Percentiles rank a stretch among this genome's conserved stretches.
Conservation (phyloP, 352 stramenopile species). For the Peronospora tabacina region DNA sequence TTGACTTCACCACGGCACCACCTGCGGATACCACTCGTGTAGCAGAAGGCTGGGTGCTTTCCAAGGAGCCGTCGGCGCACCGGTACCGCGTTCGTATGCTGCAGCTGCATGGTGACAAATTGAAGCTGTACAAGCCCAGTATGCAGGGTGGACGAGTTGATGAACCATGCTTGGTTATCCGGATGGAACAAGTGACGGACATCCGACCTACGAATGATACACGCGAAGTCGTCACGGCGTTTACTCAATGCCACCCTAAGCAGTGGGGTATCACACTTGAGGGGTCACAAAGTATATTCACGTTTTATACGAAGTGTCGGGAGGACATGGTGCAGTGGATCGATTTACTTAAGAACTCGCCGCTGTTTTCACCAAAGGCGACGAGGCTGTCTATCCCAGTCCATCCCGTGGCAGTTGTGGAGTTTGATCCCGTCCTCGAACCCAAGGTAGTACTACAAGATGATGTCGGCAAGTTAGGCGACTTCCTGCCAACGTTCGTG, state of each 20-base stretch:
- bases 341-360: conserved; percentile 83
- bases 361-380: conserved; percentile 51
- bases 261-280: conserved; percentile 82
- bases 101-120: conserved; percentile 66
- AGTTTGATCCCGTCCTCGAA: conserved; percentile 61
- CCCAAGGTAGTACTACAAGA: conserved; percentile 62
- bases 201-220: conserved; percentile 79
- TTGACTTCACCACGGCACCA: conserved; percentile 40
- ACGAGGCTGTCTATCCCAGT: conserved; percentile 70
- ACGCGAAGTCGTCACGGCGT: conserved; percentile 62
- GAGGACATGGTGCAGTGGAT: conserved; percentile 82
- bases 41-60: conserved; percentile 79
- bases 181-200: conserved; percentile 80
- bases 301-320: conserved; percentile 72
- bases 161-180: conserved; percentile 60
- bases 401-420: conserved; percentile 67
- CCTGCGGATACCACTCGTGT: conserved; percentile 36
- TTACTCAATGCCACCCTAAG: conserved; percentile 80
- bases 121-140: conserved; percentile 82
- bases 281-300: conserved; percentile 75
- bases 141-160: conserved; percentile 68
- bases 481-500: conserved; percentile 61
- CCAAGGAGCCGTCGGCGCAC: conserved; percentile 70
- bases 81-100: conserved; percentile 78
- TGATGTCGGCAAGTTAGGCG: conserved; percentile 66